phyloP scores from a whole-genome alignment of 805 yeast species.

The Starmerella gropengiesseri region DNA sequence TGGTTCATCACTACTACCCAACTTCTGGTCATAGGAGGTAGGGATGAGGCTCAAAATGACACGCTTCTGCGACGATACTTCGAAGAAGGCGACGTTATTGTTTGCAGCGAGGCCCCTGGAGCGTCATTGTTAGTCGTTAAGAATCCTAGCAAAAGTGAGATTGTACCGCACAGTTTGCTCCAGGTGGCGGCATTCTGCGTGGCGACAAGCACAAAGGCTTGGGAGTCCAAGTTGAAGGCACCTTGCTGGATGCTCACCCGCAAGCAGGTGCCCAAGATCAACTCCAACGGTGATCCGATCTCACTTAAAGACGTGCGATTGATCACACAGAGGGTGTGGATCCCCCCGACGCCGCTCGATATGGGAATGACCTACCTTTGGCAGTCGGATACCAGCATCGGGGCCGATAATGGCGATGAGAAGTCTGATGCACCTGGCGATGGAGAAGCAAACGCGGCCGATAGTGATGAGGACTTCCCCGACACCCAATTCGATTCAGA shows the following conservation, averaged over 20 bases:
- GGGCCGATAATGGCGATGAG: constrained; percentile 29
- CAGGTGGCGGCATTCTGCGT: constrained; percentile 87
- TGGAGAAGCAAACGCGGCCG: neutral
- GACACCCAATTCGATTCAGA: constrained; percentile 29
- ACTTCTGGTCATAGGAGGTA: constrained; percentile 74
- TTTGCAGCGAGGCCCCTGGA: constrained; percentile 63
- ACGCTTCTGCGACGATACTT: constrained; percentile 70
- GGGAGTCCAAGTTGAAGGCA: constrained; percentile 75
- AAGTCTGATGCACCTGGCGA: neutral
- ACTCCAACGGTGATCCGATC: constrained; percentile 39
- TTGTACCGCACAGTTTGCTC: constrained; percentile 76
- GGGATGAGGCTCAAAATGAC: constrained; percentile 70
- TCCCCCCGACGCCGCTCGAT: constrained; percentile 66
- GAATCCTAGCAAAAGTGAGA: constrained; percentile 51
- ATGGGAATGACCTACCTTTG: constrained; percentile 85
- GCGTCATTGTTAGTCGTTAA: constrained; percentile 68
- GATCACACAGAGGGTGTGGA: constrained; percentile 41
- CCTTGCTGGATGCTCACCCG: constrained; percentile 83
- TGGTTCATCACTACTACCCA: constrained; percentile 88
- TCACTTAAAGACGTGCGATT: constrained; percentile 52
- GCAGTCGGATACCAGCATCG: constrained; percentile 49
- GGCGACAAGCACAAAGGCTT: constrained; percentile 59
- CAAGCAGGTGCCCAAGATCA: constrained; percentile 51
- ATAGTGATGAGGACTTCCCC: constrained; percentile 13
- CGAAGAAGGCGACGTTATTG: constrained; percentile 58